phyloP scores from a whole-genome alignment of 23 red algal species.

The Gracilariopsis chorda region DNA sequence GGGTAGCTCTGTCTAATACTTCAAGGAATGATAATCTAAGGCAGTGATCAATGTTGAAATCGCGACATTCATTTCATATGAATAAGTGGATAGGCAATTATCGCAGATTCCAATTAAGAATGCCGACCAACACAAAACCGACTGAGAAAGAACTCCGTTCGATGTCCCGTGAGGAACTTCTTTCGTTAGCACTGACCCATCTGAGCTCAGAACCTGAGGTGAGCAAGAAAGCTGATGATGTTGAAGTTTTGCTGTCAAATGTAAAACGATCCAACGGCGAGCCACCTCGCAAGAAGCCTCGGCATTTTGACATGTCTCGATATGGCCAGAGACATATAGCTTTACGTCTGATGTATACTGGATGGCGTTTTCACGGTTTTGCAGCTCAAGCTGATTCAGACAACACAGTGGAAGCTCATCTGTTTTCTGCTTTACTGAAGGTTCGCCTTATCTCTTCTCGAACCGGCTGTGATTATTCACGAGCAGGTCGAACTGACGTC shows the following conservation, averaged over 20 bases:
- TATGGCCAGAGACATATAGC: constrained; percentile 61
- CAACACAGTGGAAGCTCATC: constrained; percentile 45
- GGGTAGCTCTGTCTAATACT: too few species aligned
- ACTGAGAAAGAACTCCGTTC: constrained; percentile 8
- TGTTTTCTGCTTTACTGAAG: constrained; percentile 36
- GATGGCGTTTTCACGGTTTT: constrained; percentile 58
- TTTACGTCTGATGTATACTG: constrained; percentile 33
- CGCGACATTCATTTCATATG: not conserved
- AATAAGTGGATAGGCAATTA: not conserved
- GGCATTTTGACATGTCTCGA: constrained; percentile 39
- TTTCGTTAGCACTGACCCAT: not conserved
- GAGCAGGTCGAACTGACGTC: constrained; percentile 93
- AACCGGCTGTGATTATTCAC: constrained; percentile 57
- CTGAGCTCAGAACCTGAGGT: not conserved
- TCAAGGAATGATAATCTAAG: too few species aligned
- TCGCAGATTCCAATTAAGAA: not conserved
- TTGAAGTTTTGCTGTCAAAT: not conserved
- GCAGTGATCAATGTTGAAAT: too few species aligned
- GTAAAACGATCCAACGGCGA: not conserved
- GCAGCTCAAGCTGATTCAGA: constrained; percentile 15
- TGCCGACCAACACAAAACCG: not conserved
- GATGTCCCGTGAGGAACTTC: not conserved
- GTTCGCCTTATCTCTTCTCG: constrained; percentile 41
- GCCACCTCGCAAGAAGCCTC: constrained; percentile 14
- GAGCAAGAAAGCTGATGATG: too few species aligned